Evolutionary conservation across 108 stramenopile genomes (phyloP).

Genomic region (Skeletonema marinoi): DNA sequence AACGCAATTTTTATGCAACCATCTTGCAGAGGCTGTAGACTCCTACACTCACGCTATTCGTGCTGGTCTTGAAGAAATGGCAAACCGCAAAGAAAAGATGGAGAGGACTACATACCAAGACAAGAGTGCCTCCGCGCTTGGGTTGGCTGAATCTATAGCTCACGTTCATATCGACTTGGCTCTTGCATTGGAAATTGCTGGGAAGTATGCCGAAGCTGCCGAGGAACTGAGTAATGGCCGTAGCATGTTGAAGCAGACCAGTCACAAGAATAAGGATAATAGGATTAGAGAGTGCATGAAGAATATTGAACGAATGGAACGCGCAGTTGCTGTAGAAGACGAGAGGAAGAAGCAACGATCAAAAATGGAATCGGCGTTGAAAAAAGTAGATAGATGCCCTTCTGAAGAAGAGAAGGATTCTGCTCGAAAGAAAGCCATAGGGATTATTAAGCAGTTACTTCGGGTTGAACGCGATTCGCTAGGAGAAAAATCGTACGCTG

Average conservation of each 20-base stretch:
- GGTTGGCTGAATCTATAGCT: conserved; percentile 17
- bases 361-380: conserved; percentile 17
- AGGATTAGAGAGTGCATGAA: conserved; percentile 6
- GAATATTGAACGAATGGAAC: conserved; percentile 27
- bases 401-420: conserved; percentile 9
- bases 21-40: conserved; percentile 40
- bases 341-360: conserved; percentile 1
- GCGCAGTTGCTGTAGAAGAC: conserved; percentile 12
- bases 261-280: conserved; percentile 15
- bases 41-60: conserved; percentile 34
- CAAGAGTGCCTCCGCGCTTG: neutral
- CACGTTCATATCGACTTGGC: conserved; percentile 34
- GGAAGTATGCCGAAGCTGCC: conserved; percentile 25
- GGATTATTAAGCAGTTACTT: conserved; percentile 15
- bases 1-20: conserved; percentile 23
- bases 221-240: conserved; percentile 27
- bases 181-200: conserved; percentile 22
- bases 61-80: conserved; percentile 30
- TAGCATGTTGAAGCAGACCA: conserved; percentile 21
- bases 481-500: conserved; percentile 39
- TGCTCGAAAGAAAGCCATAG: conserved; percentile 24
- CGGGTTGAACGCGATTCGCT: conserved; percentile 38
- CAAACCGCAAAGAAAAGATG: conserved; percentile 15
- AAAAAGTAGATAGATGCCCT: conserved; percentile 3
- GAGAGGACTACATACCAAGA: neutral